Percentiles rank a stretch among this genome's conserved stretches.
These are phyloP conservation scores for Yamadazyma nakazawae DNA, from an alignment of 805 yeast genomes.

Conservation along the genomic window DNA sequence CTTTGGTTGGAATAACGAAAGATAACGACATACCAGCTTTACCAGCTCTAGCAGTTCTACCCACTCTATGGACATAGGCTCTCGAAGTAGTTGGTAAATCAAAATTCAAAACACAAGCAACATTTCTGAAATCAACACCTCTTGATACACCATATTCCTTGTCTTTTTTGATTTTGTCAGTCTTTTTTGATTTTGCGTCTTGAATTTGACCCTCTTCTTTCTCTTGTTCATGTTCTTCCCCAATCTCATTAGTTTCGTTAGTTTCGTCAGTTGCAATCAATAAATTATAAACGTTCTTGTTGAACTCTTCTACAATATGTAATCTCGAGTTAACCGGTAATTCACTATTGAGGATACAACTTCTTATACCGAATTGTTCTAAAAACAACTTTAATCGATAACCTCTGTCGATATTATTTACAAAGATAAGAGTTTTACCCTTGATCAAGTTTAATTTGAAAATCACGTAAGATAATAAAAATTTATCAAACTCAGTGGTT, in stretches of 20 bases:
- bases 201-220: constrained; percentile 16
- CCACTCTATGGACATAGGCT: constrained; percentile 89
- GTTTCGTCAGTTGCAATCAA: constrained; percentile 95
- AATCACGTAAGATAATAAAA: constrained; percentile 84
- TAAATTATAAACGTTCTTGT: constrained; percentile 80
- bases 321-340: constrained; percentile 89
- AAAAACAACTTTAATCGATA: constrained; percentile 85
- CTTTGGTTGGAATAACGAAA: constrained; percentile 79
- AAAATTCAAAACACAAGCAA: constrained; percentile 93
- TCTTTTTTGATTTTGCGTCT: constrained; percentile 16
- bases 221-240: constrained; percentile 43
- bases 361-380: constrained; percentile 89
- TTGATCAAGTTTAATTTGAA: constrained; percentile 83
- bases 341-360: constrained; percentile 88
- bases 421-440: constrained; percentile 89
- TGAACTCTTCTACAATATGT: constrained; percentile 93
- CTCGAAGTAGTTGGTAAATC: constrained; percentile 89
- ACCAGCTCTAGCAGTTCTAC: constrained; percentile 97
- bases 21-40: constrained; percentile 93
- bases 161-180: constrained; percentile 44
- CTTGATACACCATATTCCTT: constrained; percentile 91
- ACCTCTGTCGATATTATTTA: constrained; percentile 92
- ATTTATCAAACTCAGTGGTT: constrained; percentile 87
- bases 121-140: constrained; percentile 95
- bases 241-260: constrained; percentile 50